Percentiles rank a stretch among this genome's conserved stretches.
Evolutionary conservation across 2,329 filamentous ascomycete genomes (phyloP).

Genomic region (Verticillium klebahnii): DNA sequence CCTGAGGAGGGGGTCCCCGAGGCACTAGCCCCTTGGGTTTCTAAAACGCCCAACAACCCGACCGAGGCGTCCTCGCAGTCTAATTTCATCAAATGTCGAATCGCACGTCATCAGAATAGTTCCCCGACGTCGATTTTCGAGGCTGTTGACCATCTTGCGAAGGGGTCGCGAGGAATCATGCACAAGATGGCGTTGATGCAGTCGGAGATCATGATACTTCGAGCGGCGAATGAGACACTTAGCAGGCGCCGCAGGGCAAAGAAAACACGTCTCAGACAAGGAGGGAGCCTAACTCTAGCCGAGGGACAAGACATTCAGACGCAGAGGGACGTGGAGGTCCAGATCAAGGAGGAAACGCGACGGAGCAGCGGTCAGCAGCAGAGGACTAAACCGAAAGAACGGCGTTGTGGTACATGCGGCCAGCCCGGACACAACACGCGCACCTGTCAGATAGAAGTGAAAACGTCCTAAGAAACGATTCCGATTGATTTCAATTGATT

Average conservation of each 20-base stretch:
- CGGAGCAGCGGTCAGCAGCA: no score
- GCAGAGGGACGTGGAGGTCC: no score
- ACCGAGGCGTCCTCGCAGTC: constrained; percentile 18
- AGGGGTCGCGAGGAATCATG: constrained; percentile 10
- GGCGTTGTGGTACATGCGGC: no score
- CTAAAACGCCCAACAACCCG: not conserved
- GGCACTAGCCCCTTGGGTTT: not conserved
- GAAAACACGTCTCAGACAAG: constrained; percentile 1
- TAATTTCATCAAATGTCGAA: constrained; percentile 27
- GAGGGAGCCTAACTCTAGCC: constrained; percentile 3
- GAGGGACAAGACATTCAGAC: no score
- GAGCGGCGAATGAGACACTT: not conserved
- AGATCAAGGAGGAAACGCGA: no score
- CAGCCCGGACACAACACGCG: no score
- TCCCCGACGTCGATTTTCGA: constrained; percentile 5
- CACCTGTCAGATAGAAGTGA: no score
- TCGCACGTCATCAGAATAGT: constrained; percentile 2
- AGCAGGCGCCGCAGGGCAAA: not conserved
- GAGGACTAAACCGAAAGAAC: no score
- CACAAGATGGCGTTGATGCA: constrained; percentile 9
- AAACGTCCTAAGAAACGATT: no score
- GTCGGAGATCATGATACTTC: not conserved
- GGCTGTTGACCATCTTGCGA: constrained; percentile 5
- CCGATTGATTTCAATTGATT: no score
- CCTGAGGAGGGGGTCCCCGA: no score